These are phyloP conservation scores for Geosiphon pyriformis DNA, from an alignment of 192 early-diverging fungal species.

Conservation along the genomic window DNA sequence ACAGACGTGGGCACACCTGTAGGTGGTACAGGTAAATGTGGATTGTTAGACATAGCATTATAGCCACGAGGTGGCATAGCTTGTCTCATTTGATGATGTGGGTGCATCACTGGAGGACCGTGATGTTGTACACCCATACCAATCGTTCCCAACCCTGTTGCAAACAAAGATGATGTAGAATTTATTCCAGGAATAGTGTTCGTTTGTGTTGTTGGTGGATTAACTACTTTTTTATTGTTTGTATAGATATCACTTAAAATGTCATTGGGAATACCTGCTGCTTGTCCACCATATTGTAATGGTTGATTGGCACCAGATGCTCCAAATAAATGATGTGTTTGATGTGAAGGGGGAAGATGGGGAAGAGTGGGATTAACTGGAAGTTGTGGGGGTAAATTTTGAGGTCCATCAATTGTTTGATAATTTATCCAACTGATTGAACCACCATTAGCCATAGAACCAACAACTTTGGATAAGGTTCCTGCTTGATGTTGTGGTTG, in stretches of 20 bases:
- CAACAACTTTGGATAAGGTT: conserved; percentile 6
- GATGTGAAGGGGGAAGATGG: neutral
- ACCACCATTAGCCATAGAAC: conserved; percentile 6
- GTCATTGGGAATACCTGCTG: conserved; percentile 12
- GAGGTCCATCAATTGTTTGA: conserved; percentile 7
- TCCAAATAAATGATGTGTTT: conserved; percentile 16
- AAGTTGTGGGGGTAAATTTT: conserved; percentile 2
- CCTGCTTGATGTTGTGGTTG: conserved; percentile 2
- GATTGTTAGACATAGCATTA: conserved; percentile 13
- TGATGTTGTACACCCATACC: conserved; percentile 16
- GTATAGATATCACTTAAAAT: conserved; percentile 20
- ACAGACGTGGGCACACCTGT: conserved; percentile 13
- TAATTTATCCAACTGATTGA: conserved; percentile 22
- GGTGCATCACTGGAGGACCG: conserved; percentile 21
- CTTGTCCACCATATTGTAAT: conserved; percentile 13
- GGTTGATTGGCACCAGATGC: conserved; percentile 1
- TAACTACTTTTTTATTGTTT: conserved; percentile 26
- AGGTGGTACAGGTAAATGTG: conserved; percentile 18
- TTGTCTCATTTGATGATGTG: conserved; percentile 22
- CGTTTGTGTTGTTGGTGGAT: conserved; percentile 17
- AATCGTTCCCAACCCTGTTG: conserved; percentile 14
- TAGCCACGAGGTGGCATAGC: conserved; percentile 12
- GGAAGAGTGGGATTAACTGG: conserved; percentile 6
- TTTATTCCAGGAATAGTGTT: conserved; percentile 26
- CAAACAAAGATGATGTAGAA: conserved; percentile 19